These are phyloP conservation scores for Colletotrichum filicis DNA, from an alignment of 2,329 filamentous ascomycete genomes.

Conservation along the genomic window DNA sequence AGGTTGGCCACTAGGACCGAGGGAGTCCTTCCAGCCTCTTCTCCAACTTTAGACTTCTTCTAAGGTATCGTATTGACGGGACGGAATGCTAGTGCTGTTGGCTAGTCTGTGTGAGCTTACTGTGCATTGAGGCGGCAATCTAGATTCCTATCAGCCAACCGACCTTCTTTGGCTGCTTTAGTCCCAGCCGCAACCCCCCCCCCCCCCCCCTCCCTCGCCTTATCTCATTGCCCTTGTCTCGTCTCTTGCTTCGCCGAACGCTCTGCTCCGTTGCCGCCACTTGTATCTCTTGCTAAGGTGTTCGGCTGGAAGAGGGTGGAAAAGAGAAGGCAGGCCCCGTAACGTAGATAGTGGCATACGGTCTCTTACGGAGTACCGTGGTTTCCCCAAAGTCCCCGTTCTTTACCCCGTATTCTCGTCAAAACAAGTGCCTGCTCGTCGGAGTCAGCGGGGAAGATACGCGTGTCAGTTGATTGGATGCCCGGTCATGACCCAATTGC, in stretches of 20 bases:
- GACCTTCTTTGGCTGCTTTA: not conserved
- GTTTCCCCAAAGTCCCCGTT: not conserved
- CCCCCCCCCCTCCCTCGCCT: not conserved
- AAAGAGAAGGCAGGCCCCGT: not conserved
- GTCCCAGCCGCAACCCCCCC: not conserved
- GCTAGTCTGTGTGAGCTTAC: not conserved
- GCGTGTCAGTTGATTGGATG: constrained; percentile 7
- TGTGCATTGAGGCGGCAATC: not conserved
- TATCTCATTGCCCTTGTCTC: not conserved
- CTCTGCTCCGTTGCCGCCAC: not conserved
- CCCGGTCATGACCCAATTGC: not conserved
- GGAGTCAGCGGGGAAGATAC: not conserved
- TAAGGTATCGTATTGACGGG: not conserved
- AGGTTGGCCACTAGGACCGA: constrained; percentile 15
- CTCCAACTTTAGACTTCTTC: not conserved
- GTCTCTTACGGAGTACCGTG: not conserved
- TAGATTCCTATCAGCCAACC: not conserved
- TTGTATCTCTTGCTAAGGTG: no score
- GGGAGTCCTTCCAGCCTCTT: not conserved
- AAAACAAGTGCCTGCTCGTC: not conserved
- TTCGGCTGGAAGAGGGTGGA: not conserved
- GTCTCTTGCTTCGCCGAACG: not conserved
- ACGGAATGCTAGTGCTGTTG: not conserved
- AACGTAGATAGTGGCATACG: no score
- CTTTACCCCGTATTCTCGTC: not conserved